Conservation (phyloP, 163 green algal genomes). For the Scenedesmus sp. region DNA sequence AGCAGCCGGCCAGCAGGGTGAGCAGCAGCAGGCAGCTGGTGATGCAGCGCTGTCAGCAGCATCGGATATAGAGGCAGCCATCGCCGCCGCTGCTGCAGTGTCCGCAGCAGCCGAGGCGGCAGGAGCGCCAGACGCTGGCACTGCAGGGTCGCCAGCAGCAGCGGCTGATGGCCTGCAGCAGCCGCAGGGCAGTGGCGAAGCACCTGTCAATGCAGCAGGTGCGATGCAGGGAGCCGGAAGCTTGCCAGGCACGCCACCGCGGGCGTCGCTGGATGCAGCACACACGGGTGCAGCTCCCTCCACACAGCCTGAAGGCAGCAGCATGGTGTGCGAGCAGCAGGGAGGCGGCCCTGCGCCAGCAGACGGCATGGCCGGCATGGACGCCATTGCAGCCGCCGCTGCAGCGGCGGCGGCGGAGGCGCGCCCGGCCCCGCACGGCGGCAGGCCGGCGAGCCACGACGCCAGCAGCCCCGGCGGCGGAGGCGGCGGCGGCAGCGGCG, state of each 20-base stretch:
- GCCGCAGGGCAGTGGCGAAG: neutral
- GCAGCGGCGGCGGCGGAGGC: neutral
- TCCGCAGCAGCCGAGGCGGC: neutral
- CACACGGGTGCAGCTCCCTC: neutral
- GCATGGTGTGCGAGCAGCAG: neutral
- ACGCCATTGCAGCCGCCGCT: neutral
- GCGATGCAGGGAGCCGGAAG: neutral
- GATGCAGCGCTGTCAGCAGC: neutral
- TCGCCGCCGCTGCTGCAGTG: neutral
- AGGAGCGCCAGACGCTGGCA: neutral
- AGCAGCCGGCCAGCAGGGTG: neutral
- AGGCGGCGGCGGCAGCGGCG: neutral
- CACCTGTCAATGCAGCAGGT: neutral
- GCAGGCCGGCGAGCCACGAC: neutral
- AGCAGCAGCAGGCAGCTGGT: slow-evolving; percentile 13
- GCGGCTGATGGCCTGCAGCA: neutral
- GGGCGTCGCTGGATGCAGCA: neutral
- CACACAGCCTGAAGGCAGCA: neutral
- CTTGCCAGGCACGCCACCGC: neutral
- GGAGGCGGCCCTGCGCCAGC: neutral
- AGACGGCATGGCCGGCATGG: neutral
- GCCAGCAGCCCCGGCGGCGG: neutral
- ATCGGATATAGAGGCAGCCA: neutral
- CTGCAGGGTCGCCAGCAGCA: neutral
- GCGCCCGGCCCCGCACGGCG: neutral